Base-by-base conservation (phyloP, 352 stramenopile genomes). In the Phytopythium mirpurense region DNA sequence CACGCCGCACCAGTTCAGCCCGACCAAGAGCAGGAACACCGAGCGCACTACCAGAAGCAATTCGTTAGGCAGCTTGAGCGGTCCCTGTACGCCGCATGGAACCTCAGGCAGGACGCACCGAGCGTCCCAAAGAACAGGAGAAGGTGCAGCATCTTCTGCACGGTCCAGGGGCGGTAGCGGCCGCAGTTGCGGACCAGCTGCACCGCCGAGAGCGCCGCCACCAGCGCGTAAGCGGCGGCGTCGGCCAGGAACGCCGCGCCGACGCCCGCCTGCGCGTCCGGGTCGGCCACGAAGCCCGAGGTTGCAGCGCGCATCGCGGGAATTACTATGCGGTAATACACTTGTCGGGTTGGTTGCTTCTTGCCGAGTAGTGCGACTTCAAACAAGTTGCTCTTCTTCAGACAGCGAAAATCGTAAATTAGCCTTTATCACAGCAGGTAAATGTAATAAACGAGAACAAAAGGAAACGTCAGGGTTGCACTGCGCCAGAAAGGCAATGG, bases 101-200 rank as follows among this genome's bases (percentile, higher is more conserved):
- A n/a, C n/a, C n/a, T n/a, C n/a, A n/a, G n/a, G n/a, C n/a, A 9
- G 24, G 12, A 57, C 54, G 34, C 62, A 91, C 81, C 69, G 14
- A 90, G 32, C 9, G 83, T 83, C n/a, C 78, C 72, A 50, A 89
- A 56, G 44, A 94, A 86, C 65, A 95, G 86, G 48, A 95, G 70
- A 54, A 88, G 18, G 52, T 95, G 85, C 44, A 93, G 73, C 75
- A 92, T 88, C 64, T 95, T 95, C 63, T 95, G 85, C 57, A 90
- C 75, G 7, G 83, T 95, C 83, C 83, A 93, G 3, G 81, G 78
- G 3, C 74, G 75, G 64, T 95, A 93, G 26, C 82, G 78, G 31
- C 71, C 83, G 67, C 83, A 93, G 43, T 93, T 95, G 42, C 85
- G 85, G 38, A 79, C 68, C n/a, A 95, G 59, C 57, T 95, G 85